These are phyloP conservation scores for Ascomycota sp. DNA, from an alignment of 2,329 filamentous ascomycete genomes.

Conservation along the genomic window DNA sequence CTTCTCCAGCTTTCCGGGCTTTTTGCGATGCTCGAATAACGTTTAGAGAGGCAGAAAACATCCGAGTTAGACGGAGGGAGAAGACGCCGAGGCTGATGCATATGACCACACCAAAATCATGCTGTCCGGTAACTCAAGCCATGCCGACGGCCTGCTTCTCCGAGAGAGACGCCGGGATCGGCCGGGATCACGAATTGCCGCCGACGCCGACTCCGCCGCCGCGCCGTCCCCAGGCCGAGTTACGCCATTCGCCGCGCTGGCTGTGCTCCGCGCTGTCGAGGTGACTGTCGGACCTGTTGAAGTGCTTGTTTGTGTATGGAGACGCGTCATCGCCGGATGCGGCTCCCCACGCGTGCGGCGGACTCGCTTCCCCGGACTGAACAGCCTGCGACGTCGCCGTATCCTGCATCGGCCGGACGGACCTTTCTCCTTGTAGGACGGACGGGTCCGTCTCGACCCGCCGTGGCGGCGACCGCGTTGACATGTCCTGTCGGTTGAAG, in stretches of 20 bases:
- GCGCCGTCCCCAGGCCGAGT: constrained; percentile 32
- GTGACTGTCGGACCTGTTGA: constrained; percentile 22
- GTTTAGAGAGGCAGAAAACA: constrained; percentile 1
- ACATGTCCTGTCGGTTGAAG: constrained; percentile 36
- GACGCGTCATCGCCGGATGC: constrained; percentile 23
- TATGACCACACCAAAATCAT: constrained; percentile 13
- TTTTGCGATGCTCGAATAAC: constrained; percentile 3
- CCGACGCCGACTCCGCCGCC: constrained; percentile 29
- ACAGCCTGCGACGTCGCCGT: constrained; percentile 21
- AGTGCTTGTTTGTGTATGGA: constrained; percentile 21
- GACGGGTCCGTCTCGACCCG: constrained; percentile 76
- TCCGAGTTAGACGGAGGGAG: constrained; percentile 9
- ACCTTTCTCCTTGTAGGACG: constrained; percentile 65
- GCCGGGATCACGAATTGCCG: constrained; percentile 20
- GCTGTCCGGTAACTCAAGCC: constrained; percentile 7
- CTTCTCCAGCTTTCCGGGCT: too few species aligned
- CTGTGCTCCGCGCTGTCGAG: constrained; percentile 18
- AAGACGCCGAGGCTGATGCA: constrained; percentile 15
- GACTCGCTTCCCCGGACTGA: constrained; percentile 21
- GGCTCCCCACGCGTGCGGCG: constrained; percentile 27
- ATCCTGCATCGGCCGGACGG: constrained; percentile 58
- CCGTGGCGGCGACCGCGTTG: constrained; percentile 30
- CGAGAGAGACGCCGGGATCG: constrained; percentile 2
- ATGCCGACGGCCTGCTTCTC: constrained; percentile 2
- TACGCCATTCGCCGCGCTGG: constrained; percentile 34